phyloP scores from a whole-genome alignment of 73 alveolate genomes.

The Blepharisma japonicum region DNA sequence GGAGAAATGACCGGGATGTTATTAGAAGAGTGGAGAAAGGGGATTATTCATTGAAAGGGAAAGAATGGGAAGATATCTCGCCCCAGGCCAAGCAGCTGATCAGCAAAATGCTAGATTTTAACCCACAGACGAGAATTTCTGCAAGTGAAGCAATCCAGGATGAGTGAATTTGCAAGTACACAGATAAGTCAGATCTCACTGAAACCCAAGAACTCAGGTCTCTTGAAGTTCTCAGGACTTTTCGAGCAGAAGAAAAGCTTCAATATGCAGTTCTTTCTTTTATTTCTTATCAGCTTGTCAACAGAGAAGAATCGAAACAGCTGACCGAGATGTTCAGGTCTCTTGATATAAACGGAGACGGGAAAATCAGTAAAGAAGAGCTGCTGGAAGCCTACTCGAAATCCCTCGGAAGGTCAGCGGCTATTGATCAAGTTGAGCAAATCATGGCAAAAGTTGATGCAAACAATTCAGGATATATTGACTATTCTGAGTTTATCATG shows the following conservation, averaged over 20 bases:
- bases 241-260: neutral
- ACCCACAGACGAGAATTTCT: slow-evolving; percentile 34
- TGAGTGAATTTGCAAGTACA: neutral
- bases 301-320: neutral
- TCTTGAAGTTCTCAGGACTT: neutral
- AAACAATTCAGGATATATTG: too few relatives aligned
- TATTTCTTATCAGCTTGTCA: neutral
- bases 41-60: slow-evolving; percentile 24
- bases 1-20: slow-evolving; percentile 40
- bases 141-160: slow-evolving; percentile 37
- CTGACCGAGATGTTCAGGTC: neutral
- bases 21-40: slow-evolving; percentile 41
- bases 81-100: slow-evolving; percentile 41
- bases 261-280: neutral
- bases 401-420: too few relatives aligned
- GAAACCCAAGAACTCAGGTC: neutral
- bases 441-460: too few relatives aligned
- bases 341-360: neutral
- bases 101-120: slow-evolving; percentile 35
- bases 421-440: too few relatives aligned
- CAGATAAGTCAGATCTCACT: neutral
- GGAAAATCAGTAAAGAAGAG: neutral
- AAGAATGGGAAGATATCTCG: slow-evolving; percentile 39
- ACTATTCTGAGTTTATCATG: too few relatives aligned
- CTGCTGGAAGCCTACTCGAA: neutral